Base-by-base conservation (phyloP, 139 green algal genomes). In the Nannochloris sp. region DNA sequence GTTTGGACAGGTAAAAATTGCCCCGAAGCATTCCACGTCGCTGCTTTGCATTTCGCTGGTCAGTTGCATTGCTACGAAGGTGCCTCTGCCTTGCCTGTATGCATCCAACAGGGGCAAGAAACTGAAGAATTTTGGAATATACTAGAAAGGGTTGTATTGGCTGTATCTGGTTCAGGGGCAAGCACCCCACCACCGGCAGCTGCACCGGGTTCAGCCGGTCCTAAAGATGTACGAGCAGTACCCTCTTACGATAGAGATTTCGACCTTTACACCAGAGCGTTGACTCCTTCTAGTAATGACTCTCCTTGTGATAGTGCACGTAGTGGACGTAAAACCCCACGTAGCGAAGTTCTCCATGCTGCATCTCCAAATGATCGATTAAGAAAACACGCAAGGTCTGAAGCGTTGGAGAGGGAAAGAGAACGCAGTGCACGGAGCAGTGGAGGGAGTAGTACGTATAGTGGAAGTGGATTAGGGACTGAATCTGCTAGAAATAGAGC, bases 61-160 rank as follows among this genome's bases (percentile, higher is more conserved):
- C 74, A 81, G 27, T 55, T 90, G 54, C 37, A 59, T 6, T 63
- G 61, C 8, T 90, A 87, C 31, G 83, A 90, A 44, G 67, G 37
- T 4, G 55, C 71, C 13, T 64, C 76, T 1, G 62, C 62, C 8
- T 42, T 46, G 25, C 55, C 65, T 2, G 45, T 72, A 24, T 23
- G 25, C 9, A 51, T 87, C 36, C 44, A 37, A 15, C 75, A 89
- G 74, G 81, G 78, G 23, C 13, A 64, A 45, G 72, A 79, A 60
- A 33, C 42, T 1, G 27, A 32, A 2, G 42, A 70, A 9, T 78
- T 79, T 24, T 69, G 63, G 65, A 9, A 27, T 1, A 12, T 30
- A 15, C 31, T 78, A 31, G 44, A 19, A 23, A 46, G 3, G 14
- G 32, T 12, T n/a, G 14, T 13, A 14, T 48, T 47, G 2, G 54